These are phyloP conservation scores for Pseudogymnoascus sp. DNA, from an alignment of 2,329 filamentous ascomycete species.

Conservation along the genomic window DNA sequence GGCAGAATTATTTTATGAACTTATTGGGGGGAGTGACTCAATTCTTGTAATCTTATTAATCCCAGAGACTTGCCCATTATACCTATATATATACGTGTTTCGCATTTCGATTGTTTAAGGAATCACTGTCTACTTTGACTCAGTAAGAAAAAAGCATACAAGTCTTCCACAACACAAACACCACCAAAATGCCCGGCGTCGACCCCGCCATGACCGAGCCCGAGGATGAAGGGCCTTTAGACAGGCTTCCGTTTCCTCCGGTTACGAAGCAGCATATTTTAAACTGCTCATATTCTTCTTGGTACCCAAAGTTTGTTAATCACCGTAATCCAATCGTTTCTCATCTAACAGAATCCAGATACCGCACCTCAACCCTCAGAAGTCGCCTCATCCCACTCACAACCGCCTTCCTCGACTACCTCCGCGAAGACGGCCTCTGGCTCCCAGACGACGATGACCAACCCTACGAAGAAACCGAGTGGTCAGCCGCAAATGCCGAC, in stretches of 20 bases:
- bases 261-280: conserved; percentile 80
- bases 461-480: conserved; percentile 19
- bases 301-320: conserved; percentile 63
- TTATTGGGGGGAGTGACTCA: conserved; percentile 1
- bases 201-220: neutral
- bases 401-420: conserved; percentile 69
- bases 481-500: conserved; percentile 42
- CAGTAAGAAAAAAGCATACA: neutral
- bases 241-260: conserved; percentile 64
- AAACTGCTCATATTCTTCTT: conserved; percentile 88
- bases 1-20: conserved; percentile 5
- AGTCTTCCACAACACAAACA: neutral
- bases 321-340: neutral
- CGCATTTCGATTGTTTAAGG: neutral
- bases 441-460: conserved; percentile 53
- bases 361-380: conserved; percentile 73
- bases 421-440: conserved; percentile 86
- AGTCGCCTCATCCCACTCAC: conserved; percentile 76
- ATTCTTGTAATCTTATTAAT: conserved; percentile 3
- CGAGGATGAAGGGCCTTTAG: conserved; percentile 21
- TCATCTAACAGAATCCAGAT: conserved; percentile 39
- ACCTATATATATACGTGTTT: neutral
- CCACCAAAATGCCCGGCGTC: neutral
- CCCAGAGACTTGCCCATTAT: neutral
- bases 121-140: neutral